Evolutionary conservation across 768 basidiomycete species (phyloP), one percentile per base, ranked within the genome.

Genomic region (Omphalotus guepiniiformis): DNA sequence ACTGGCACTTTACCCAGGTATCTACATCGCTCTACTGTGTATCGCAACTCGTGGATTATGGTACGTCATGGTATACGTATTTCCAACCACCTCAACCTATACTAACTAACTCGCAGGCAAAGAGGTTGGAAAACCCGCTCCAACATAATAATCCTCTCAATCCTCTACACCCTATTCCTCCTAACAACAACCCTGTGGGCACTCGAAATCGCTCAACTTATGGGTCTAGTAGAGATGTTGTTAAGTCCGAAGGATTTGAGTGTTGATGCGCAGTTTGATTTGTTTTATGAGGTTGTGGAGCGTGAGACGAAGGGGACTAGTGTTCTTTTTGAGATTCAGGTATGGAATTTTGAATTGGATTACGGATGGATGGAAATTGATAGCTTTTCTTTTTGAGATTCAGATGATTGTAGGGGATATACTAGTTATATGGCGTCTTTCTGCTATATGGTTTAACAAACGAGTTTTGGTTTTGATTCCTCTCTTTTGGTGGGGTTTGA

Each of bases 1-100:
- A 18, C 7, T 18, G 18, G 11, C 22, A 25, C 21, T 26, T 8
- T 23, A 21, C 5, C 8, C 21, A 42, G 41, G 41, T 18, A 42
- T 42, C 15, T 42, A 42, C 27, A 42, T 42, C 16, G 28, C 15
- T 11, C 11, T 42, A 8, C 41, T 42, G 2, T 15, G 26, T 29
- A 42, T 29, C 15, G 41, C 41, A 29, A 42, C 41, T 29, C 41
- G 41, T 19, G 41, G 41, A 42, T 29, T 42, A 27, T 42, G 41
- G 41, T 42, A 12, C 19, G 27, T 26, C n/a, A n/a, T n/a, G n/a
- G 9, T 23, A 23, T 26, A 1, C 13, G 26, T 1, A 18, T 39
- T 39, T n/a, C n/a, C n/a, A n/a, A 7, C 39, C 39, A 6, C 39
- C 21, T 18, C 22, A 4, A 22, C n/a, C 4, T 3, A 21, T n/a